A percentile compares a stretch with the other conserved stretches of the same genome.
These are phyloP conservation scores for Mucor saturninus DNA, from an alignment of 371 early-diverging fungal species.

Conservation along the genomic window DNA sequence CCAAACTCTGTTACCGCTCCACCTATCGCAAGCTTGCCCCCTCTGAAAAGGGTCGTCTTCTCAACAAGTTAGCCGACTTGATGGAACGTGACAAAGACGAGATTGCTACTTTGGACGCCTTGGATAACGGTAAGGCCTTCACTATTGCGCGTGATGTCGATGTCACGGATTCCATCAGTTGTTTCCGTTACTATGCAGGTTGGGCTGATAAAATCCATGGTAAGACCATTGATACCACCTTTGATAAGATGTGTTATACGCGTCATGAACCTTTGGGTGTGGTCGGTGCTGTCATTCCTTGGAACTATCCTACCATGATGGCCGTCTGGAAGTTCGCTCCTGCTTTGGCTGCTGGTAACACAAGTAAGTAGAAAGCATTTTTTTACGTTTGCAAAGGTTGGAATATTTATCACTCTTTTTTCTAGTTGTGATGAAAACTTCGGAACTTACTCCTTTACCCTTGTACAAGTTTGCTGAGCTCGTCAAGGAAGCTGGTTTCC, in stretches of 20 bases:
- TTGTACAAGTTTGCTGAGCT: slow-evolving; percentile 48
- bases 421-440: slow-evolving; percentile 57
- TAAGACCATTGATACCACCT: slow-evolving; percentile 44
- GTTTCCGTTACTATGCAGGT: slow-evolving; percentile 79
- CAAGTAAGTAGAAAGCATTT: slow-evolving; percentile 36
- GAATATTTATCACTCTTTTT: not conserved
- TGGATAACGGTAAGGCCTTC: slow-evolving; percentile 84
- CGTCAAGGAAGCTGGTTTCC: slow-evolving; percentile 47
- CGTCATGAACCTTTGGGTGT: slow-evolving; percentile 80
- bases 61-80: slow-evolving; percentile 68
- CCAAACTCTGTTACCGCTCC: slow-evolving; percentile 66
- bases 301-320: slow-evolving; percentile 63
- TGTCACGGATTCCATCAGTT: slow-evolving; percentile 63
- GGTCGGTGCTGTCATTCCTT: slow-evolving; percentile 71
- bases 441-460: slow-evolving; percentile 58
- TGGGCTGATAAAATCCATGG: slow-evolving; percentile 79
- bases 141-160: slow-evolving; percentile 62
- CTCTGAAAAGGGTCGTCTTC: slow-evolving; percentile 40
- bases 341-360: slow-evolving; percentile 73
- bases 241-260: slow-evolving; percentile 64
- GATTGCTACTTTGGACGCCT: slow-evolving; percentile 79
- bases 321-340: slow-evolving; percentile 86
- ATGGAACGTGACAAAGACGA: slow-evolving; percentile 71
- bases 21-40: slow-evolving; percentile 69
- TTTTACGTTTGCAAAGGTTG: not conserved